Base-by-base conservation (phyloP, 2,329 filamentous ascomycete species). In the Penicillium janthinellum region DNA sequence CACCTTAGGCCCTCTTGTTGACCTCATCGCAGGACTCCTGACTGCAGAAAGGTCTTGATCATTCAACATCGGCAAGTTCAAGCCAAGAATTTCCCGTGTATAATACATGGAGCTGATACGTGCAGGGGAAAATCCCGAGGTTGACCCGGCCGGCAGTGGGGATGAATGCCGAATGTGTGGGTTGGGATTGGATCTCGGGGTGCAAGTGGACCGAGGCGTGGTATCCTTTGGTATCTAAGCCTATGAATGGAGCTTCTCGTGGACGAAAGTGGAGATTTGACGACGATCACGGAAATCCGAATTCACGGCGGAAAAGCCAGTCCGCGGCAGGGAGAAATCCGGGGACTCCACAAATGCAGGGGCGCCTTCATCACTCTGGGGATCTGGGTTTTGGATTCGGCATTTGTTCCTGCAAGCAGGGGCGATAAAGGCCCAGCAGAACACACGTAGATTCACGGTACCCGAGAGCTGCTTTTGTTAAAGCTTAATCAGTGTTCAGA, bases 331-430 rank as follows among this genome's bases (percentile, higher is more conserved):
- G 5, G 4, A 37, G 22, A 20, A 63, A 60, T 61, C 60, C 55
- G 59, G 63, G 58, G 63, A 59, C 63, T 60, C 61, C 64, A 61
- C 63, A 65, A 60, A 53, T 61, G 63, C 57, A 22, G 22, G 22
- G 58, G 25, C 17, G 28, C 17, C 22, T 51, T 41, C 22, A 17
- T 25, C 37, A 8, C 35, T 15, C 4, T 37, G 17, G 42, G 14
- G 17, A 17, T 2, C 8, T 48, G 63, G 63, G 57, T 64, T 11
- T 48, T 62, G 52, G 39, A 35, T 10, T 60, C 61, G 61, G 61
- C 59, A 67, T 20, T 62, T 64, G 11, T 15, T 34, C 12, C 31
- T 28, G n/a, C 14, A 14, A 20, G 6, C 8, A 15, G 22, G 20
- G 2, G 25, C 17, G 20, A 20, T 57, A 39, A 28, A 14, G 17